These are phyloP conservation scores for Meyerozyma elateridarum DNA, from an alignment of 1,139 yeast species.

Conservation along the genomic window DNA sequence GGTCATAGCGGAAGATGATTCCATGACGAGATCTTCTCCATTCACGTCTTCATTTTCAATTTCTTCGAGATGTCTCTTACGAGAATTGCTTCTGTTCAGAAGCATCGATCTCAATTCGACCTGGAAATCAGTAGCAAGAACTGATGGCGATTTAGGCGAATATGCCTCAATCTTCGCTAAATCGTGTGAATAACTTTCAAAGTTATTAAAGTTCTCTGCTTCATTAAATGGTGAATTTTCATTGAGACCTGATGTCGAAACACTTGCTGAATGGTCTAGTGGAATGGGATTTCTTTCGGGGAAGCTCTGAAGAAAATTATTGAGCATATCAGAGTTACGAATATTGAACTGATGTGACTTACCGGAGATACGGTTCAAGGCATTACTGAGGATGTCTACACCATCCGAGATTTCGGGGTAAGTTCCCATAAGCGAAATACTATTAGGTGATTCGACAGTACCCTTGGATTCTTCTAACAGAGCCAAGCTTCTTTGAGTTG, in stretches of 20 bases:
- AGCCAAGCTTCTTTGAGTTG: too few relatives aligned
- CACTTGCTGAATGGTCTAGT: too few relatives aligned
- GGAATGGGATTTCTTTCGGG: constrained; percentile 2
- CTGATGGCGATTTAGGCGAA: constrained; percentile 11
- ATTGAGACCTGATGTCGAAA: neutral
- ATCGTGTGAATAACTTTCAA: constrained; percentile 14
- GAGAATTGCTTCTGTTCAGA: constrained; percentile 5
- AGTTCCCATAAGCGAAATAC: constrained; percentile 7
- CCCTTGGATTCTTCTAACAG: constrained; percentile 1
- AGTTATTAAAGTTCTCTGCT: constrained; percentile 6
- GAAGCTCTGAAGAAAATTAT: constrained; percentile 16
- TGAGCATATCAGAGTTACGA: constrained; percentile 27
- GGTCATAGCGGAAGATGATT: neutral
- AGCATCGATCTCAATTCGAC: constrained; percentile 10
- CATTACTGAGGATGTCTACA: constrained; percentile 24
- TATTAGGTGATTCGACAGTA: constrained; percentile 2
- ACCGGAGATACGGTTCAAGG: constrained; percentile 25
- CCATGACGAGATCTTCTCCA: constrained; percentile 4
- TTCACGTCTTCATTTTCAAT: constrained; percentile 8
- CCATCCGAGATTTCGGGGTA: constrained; percentile 21
- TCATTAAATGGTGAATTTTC: neutral
- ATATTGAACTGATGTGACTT: constrained; percentile 25
- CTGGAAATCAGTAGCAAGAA: constrained; percentile 9
- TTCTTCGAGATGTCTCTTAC: neutral
- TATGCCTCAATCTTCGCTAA: constrained; percentile 14